Base-by-base conservation (phyloP, 2,329 filamentous ascomycete species). In the Venturiaceae sp. region DNA sequence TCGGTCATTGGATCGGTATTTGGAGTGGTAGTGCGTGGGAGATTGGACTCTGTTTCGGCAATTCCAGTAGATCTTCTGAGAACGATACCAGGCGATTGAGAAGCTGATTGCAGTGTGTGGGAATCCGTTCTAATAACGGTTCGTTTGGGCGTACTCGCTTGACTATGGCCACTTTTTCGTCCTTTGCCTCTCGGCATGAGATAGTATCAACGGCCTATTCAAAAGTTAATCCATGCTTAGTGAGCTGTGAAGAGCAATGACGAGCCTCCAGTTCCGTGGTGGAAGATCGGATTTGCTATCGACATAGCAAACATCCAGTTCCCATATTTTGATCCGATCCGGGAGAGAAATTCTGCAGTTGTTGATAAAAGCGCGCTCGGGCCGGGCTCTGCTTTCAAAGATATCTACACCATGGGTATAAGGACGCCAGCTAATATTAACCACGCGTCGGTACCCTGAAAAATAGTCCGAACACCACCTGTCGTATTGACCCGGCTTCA, bases 361-460 rank as follows among this genome's bases (percentile, higher is more conserved):
- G 32, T 1, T 21, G n/a, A 34, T 7, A 7, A 8, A 1, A 30
- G 3, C n/a, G 23, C 30, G 44, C 2, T 53, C 52, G 16, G 30
- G 32, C 52, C 32, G 30, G n/a, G 32, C 52, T 36, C 30, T 23
- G 11, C 34, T 37, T 19, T 11, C 14, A 33, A 32, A 21, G 5
- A 34, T 19, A 19, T 53, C 50, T 19, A 37, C 30, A 36, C 52
- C 52, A 53, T 53, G 52, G n/a, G 32, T 37, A 53, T 53, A 53
- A n/a, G 21, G 23, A 21, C 1, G 34, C 8, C 52, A 28, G 23
- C 32, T 53, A 53, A 36, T 53, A 28, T 37, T 53, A 34, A 30
- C 52, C 52, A 53, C 52, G 30, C 52, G 52, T 53, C 32, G 16
- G 23, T n/a, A 11, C 36, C 11, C 36, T n/a, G 36, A 39, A n/a